Percentiles rank a stretch among this genome's conserved stretches.
Conservation (phyloP, 1,284 basidiomycete species). For the Ceratobasidium sp. region DNA sequence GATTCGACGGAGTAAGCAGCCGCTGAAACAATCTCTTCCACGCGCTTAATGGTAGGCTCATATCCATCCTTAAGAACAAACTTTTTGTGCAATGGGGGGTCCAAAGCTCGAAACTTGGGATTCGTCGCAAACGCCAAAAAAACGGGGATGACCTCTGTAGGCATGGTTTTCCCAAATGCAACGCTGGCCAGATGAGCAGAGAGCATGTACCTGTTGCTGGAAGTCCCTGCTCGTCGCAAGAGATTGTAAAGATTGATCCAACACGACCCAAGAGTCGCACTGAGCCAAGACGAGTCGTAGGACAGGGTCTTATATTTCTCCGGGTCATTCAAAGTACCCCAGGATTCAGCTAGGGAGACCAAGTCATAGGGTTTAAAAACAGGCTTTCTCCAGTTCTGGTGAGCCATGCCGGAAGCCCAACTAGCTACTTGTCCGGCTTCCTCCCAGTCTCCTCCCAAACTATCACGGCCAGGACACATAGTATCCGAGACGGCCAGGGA, state of each 20-base stretch:
- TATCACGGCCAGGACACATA: too few relatives aligned
- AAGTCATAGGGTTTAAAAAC: background rate
- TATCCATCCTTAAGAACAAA: conserved; percentile 14
- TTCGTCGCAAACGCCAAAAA: conserved; percentile 25
- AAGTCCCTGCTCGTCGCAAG: background rate
- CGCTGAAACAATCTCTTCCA: background rate
- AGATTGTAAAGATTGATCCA: conserved; percentile 27
- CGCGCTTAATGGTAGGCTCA: background rate
- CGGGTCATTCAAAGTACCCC: background rate
- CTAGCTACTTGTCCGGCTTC: too few relatives aligned
- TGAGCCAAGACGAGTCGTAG: conserved; percentile 4
- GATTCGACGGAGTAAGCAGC: background rate
- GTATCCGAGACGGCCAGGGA: too few relatives aligned
- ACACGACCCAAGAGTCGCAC: background rate
- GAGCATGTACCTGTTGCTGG: background rate
- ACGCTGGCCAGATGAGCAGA: background rate
- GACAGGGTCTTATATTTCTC: background rate
- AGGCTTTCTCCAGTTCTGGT: background rate
- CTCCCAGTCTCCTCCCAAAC: too few relatives aligned
- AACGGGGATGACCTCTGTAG: conserved; percentile 5
- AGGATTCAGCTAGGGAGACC: background rate
- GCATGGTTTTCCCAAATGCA: background rate
- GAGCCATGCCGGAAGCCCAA: conserved; percentile 3
- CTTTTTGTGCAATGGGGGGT: conserved; percentile 7
- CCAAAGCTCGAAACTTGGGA: background rate